Evolutionary conservation across 208 protist genomes (phyloP).

Genomic region (Acanthamoeba lenticulata): DNA sequence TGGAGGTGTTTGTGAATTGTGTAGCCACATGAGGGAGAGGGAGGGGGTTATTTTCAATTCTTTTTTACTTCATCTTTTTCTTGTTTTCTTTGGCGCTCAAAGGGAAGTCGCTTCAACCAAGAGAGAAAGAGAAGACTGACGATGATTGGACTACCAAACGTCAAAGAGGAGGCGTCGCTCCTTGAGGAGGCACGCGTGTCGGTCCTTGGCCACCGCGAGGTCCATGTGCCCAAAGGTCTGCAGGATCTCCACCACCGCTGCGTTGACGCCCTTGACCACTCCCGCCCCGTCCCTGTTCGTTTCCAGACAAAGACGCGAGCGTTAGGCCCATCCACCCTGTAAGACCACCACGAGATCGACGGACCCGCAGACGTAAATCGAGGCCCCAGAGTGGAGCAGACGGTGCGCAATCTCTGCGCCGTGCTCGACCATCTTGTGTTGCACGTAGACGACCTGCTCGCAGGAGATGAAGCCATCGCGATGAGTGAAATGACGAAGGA

Average conservation of each 20-base stretch:
- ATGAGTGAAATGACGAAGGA: background rate
- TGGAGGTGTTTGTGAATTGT: no score
- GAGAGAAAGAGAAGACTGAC: no score
- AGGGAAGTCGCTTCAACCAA: no score
- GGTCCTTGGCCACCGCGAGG: constrained; percentile 5
- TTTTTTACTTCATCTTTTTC: no score
- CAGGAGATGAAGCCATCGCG: no score
- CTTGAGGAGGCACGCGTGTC: constrained; percentile 6
- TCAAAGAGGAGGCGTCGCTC: constrained; percentile 13
- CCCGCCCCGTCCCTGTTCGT: background rate
- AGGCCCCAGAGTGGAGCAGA: constrained; percentile 31
- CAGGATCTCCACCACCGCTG: constrained; percentile 35
- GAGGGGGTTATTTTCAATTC: no score
- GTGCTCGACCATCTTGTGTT: constrained; percentile 57
- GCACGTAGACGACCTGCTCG: constrained; percentile 66
- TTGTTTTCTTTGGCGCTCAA: no score
- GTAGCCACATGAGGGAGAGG: no score
- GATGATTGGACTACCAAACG: no score
- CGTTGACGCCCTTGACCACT: constrained; percentile 48
- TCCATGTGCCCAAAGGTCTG: background rate
- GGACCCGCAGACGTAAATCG: constrained; percentile 75
- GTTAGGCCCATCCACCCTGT: no score
- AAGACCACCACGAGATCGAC: no score
- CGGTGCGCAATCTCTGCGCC: constrained; percentile 42
- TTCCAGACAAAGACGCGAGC: no score